Evolutionary conservation across 495 filamentous ascomycete genomes (phyloP), one percentile per base, ranked within the genome.

Genomic region (Penicillium verhagenii): DNA sequence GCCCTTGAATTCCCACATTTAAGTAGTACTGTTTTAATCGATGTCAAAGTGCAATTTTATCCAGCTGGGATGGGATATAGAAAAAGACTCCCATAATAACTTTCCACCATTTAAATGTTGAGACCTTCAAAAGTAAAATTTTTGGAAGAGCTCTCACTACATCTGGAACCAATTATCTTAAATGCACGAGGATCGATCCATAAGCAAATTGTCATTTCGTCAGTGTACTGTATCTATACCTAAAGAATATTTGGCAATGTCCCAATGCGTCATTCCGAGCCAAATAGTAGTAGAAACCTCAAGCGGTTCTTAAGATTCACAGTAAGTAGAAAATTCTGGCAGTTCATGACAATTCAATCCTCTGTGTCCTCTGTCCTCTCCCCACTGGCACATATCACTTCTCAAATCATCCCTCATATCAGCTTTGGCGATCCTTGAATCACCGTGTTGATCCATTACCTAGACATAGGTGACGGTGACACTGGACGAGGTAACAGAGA

Each of bases 401-500:
- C 26, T 28, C 26, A 1, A 6, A 5, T 3, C 26, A 28, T 28
- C 26, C 26, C 33, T 35, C 14, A 45, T 45, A 4, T n/a, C 9
- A 45, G 14, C 42, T 16, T 9, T 26, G 42, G 2, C 1, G 3
- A n/a, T 35, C 7, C 13, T 11, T 16, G 6, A 35, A 35, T 6
- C 4, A 16, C 14, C 33, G 5, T 33, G 14, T 35, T 13, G 14
- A 6, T n/a, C 13, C 14, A 35, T 13, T n/a, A 13, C 4, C 11
- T 26, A 65, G 21, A 65, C 52, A 40, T 70, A 67, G 31, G 24
- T 56, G 33, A 70, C 60, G 16, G 50, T 63, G n/a, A 70, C 69
- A 44, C 60, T 68, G 21, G 63, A 62, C 23, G 68, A 66, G 9
- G 69, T 68, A 3, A 69, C 65, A 49, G 69, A 71, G 53, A 64